These are phyloP conservation scores for Scheffersomyces illinoinensis DNA, from an alignment of 1,139 yeast genomes.

Conservation along the genomic window DNA sequence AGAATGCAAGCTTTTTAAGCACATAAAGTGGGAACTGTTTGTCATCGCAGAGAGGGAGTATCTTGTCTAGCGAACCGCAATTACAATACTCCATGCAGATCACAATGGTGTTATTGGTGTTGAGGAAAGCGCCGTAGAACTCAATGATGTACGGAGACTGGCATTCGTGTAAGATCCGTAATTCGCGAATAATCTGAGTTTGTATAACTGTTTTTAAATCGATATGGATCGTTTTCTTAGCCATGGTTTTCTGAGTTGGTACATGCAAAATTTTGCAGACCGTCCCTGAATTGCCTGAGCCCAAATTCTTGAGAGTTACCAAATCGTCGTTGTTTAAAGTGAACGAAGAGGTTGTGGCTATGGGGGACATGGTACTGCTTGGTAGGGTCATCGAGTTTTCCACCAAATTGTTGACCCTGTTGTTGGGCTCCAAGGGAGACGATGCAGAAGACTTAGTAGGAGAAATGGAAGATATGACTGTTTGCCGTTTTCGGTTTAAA, in stretches of 20 bases:
- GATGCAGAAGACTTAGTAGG: constrained; percentile 40
- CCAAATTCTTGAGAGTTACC: constrained; percentile 72
- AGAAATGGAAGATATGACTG: constrained; percentile 45
- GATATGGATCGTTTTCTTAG: constrained; percentile 82
- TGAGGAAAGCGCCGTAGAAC: constrained; percentile 84
- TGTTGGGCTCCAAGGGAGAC: constrained; percentile 13
- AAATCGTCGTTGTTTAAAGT: constrained; percentile 68
- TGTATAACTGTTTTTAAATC: constrained; percentile 82
- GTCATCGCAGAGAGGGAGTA: constrained; percentile 53
- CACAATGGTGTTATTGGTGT: constrained; percentile 64
- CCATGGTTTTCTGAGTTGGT: constrained; percentile 88
- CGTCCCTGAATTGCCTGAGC: constrained; percentile 93
- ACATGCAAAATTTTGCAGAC: constrained; percentile 86
- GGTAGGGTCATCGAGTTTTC: background rate
- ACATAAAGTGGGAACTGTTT: constrained; percentile 59
- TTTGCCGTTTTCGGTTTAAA: constrained; percentile 35
- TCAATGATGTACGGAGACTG: constrained; percentile 80
- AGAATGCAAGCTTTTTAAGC: constrained; percentile 70
- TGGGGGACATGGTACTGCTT: constrained; percentile 23
- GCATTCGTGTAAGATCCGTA: constrained; percentile 89
- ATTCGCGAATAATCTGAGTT: constrained; percentile 83
- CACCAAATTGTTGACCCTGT: background rate
- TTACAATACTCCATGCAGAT: constrained; percentile 97
- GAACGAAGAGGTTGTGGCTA: constrained; percentile 35
- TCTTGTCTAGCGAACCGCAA: constrained; percentile 87